Percentiles rank a stretch among this genome's conserved stretches.
phyloP scores from a whole-genome alignment of 108 stramenopile genomes.

The Parmales sp. region DNA sequence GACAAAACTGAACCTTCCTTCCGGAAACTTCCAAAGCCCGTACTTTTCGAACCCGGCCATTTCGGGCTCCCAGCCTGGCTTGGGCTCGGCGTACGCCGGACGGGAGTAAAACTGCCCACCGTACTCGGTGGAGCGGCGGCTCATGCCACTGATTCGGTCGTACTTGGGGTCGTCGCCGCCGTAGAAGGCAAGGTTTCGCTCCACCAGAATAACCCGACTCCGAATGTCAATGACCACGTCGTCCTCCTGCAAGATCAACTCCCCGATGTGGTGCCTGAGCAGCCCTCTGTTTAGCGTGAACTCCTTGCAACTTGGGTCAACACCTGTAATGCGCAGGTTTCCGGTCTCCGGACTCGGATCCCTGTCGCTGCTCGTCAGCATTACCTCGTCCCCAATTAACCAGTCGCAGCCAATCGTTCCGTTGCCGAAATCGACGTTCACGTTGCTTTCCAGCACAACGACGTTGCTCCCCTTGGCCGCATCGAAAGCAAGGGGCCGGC shows the following conservation, averaged over 20 bases:
- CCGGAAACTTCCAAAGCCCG: neutral
- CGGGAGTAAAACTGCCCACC: neutral
- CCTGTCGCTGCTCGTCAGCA: neutral
- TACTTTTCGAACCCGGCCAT: neutral
- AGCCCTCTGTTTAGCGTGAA: neutral
- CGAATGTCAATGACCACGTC: neutral
- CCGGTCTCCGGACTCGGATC: neutral
- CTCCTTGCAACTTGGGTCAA: neutral
- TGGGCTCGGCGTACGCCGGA: neutral
- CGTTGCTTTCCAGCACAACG: neutral
- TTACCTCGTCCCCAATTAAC: neutral
- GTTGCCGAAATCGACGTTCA: neutral
- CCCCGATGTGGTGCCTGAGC: neutral
- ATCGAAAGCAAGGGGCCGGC: neutral
- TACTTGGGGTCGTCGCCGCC: neutral
- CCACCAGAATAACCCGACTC: neutral
- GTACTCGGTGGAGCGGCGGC: neutral
- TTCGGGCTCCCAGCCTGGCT: conserved; percentile 4
- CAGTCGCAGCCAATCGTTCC: neutral
- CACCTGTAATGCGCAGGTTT: neutral
- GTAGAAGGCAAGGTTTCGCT: neutral
- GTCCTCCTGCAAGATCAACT: neutral
- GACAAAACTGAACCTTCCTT: neutral
- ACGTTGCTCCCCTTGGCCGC: neutral
- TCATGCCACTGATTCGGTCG: neutral